These are phyloP conservation scores for Aspergillus sp. DNA, from an alignment of 2,329 filamentous ascomycete genomes.

Conservation along the genomic window DNA sequence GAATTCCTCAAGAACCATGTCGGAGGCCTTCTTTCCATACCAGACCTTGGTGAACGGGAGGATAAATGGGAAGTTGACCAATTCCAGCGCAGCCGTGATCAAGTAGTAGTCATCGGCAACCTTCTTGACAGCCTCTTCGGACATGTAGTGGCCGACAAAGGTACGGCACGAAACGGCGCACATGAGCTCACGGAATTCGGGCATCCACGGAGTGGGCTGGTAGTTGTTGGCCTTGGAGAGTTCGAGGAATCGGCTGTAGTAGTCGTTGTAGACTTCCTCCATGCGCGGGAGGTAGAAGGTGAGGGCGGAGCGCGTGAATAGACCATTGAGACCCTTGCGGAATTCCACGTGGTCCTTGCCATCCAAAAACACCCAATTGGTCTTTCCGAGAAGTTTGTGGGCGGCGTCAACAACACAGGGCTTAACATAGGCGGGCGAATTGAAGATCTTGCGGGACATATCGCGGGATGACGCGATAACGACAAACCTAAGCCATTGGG, in stretches of 20 bases:
- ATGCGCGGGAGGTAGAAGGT: constrained; percentile 83
- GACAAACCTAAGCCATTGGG: constrained; percentile 60
- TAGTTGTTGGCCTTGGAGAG: constrained; percentile 63
- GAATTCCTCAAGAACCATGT: constrained; percentile 86
- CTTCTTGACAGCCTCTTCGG: constrained; percentile 81
- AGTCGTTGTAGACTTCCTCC: constrained; percentile 81
- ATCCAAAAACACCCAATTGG: constrained; percentile 97
- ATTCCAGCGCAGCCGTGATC: constrained; percentile 88
- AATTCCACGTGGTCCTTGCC: constrained; percentile 93
- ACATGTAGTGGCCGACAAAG: constrained; percentile 95
- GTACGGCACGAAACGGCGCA: constrained; percentile 90
- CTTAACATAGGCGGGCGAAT: constrained; percentile 84
- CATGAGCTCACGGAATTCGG: constrained; percentile 86
- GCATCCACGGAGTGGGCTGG: constrained; percentile 80
- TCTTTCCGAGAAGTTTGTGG: constrained; percentile 80
- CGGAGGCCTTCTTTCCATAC: constrained; percentile 92
- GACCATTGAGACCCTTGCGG: constrained; percentile 87
- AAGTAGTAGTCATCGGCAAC: constrained; percentile 95
- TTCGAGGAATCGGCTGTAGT: constrained; percentile 70
- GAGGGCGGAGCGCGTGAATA: constrained; percentile 88
- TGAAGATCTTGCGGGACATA: constrained; percentile 94
- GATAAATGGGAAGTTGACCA: constrained; percentile 98
- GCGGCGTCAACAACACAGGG: constrained; percentile 93
- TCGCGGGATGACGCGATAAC: constrained; percentile 93
- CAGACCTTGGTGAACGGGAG: constrained; percentile 90